These are phyloP conservation scores for Candida pseudofarinosa DNA, from an alignment of 805 yeast species.

Conservation along the genomic window DNA sequence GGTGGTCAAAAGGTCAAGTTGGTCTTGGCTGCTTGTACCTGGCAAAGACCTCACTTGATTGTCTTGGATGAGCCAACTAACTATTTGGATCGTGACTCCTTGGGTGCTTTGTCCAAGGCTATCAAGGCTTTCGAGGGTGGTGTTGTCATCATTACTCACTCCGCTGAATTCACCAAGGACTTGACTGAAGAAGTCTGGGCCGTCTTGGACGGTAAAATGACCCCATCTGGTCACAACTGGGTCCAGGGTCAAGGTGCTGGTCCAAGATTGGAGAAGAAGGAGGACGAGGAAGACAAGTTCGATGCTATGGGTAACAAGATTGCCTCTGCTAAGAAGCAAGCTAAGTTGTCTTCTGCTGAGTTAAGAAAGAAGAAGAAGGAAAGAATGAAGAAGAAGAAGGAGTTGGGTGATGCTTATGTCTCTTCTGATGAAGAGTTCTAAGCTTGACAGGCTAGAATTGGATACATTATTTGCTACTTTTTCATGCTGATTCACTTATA, in stretches of 20 bases:
- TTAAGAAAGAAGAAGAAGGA: conserved; percentile 99
- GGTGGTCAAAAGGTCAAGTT: conserved; percentile 99
- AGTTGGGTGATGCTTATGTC: conserved; percentile 97
- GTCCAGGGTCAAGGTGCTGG: conserved; percentile 99
- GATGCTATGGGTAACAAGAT: conserved; percentile 99
- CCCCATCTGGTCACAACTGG: conserved; percentile 99
- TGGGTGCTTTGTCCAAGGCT: conserved; percentile 99
- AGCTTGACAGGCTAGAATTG: conserved; percentile 13
- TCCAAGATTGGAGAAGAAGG: conserved; percentile 98
- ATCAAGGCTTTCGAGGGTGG: conserved; percentile 99
- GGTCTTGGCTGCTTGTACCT: conserved; percentile 99
- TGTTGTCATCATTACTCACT: conserved; percentile 98
- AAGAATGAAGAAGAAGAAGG: conserved; percentile 99
- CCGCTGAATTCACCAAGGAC: conserved; percentile 99
- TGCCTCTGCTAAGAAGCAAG: conserved; percentile 92
- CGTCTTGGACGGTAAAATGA: conserved; percentile 95
- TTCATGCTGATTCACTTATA: neutral
- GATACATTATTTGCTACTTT: conserved; percentile 2
- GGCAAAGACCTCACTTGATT: conserved; percentile 99
- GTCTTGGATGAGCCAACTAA: conserved; percentile 99
- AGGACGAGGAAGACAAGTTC: conserved; percentile 95
- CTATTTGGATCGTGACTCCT: conserved; percentile 98
- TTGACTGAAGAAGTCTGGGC: conserved; percentile 99
- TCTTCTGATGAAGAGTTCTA: conserved; percentile 67
- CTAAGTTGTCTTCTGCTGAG: conserved; percentile 97